Evolutionary conservation across 192 early-diverging fungal species (phyloP), one percentile per base, ranked within the genome.

Genomic region (Mortierella alpina): DNA sequence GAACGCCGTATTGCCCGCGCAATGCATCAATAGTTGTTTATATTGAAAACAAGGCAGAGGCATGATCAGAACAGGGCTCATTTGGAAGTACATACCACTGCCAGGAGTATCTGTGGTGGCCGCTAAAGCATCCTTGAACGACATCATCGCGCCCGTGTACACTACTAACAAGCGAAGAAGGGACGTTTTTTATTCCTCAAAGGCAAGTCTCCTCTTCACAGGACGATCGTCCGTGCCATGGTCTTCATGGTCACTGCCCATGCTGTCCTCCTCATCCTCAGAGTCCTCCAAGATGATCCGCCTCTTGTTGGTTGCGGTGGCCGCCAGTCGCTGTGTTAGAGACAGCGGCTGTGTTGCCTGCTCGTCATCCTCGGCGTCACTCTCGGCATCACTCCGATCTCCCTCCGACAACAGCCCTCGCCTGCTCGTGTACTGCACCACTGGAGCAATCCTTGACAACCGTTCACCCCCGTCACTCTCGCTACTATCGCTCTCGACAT

Each of bases 271-370:
- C 8, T 77, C 75, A 14, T 68, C 73, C 10, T 79, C 76, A n/a
- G 76, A 79, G 59, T 71, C 76, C 4, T 56, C 68, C 22, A 70
- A 45, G 8, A 79, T 67, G 22, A 72, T 67, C 49, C 69, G 56
- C 41, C 76, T 31, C 45, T 79, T 79, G 13, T 64, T 55, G 48
- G 31, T 22, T 22, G 66, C 50, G 42, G 57, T 54, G 3, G 44
- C 31, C 39, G 60, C 22, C 57, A 66, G 7, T 44, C 51, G 40
- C 17, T 66, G 56, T 14, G 58, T 48, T 45, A 50, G 55, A 14
- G 76, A 49, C 57, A 66, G 10, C n/a, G 72, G 57, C 57, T 54
- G 64, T 44, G 64, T 73, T 13, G 72, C 56, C 46, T 47, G 56
- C 45, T 66, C 18, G 41, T 55, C 42, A 5, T 56, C 20, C 12